phyloP scores from a whole-genome alignment of 2,329 filamentous ascomycete species.

The Colletotrichum liriopes region DNA sequence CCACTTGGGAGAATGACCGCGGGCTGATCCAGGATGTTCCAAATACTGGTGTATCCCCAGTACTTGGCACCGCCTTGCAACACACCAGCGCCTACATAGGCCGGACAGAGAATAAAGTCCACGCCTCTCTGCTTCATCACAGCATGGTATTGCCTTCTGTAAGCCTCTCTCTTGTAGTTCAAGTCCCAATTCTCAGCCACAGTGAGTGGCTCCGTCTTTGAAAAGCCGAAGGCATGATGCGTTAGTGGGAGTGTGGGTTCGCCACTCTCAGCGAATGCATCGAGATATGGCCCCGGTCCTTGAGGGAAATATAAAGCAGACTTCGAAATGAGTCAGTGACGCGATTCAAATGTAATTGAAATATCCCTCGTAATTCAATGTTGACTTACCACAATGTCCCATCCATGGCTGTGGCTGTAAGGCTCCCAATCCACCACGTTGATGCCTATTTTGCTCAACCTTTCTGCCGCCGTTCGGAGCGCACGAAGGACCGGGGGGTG shows the following conservation, averaged over 20 bases:
- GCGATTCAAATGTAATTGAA: not conserved
- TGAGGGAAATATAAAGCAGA: constrained; percentile 27
- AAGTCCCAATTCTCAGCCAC: constrained; percentile 20
- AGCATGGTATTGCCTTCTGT: constrained; percentile 27
- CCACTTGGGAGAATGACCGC: constrained; percentile 24
- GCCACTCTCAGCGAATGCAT: constrained; percentile 26
- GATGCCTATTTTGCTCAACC: constrained; percentile 63
- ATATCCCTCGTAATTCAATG: not conserved
- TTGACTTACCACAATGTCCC: constrained; percentile 19
- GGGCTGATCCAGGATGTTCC: constrained; percentile 32
- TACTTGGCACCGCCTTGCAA: constrained; percentile 32
- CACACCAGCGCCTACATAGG: constrained; percentile 25
- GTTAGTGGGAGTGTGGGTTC: constrained; percentile 27
- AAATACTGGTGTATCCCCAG: constrained; percentile 31
- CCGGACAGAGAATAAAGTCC: constrained; percentile 33
- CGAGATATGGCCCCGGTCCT: constrained; percentile 26
- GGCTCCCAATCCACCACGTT: constrained; percentile 68
- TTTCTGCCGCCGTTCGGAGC: constrained; percentile 60
- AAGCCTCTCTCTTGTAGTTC: constrained; percentile 20
- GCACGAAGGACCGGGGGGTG: constrained; percentile 77
- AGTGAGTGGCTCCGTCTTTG: constrained; percentile 2
- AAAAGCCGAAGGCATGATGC: constrained; percentile 16
- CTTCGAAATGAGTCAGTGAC: not conserved
- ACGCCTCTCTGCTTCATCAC: constrained; percentile 29
- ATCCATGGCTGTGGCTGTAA: constrained; percentile 54